A percentile compares a stretch with the other conserved stretches of the same genome.
These are phyloP conservation scores for Umbelopsis isabellina DNA, from an alignment of 192 early-diverging fungal species.

Conservation along the genomic window DNA sequence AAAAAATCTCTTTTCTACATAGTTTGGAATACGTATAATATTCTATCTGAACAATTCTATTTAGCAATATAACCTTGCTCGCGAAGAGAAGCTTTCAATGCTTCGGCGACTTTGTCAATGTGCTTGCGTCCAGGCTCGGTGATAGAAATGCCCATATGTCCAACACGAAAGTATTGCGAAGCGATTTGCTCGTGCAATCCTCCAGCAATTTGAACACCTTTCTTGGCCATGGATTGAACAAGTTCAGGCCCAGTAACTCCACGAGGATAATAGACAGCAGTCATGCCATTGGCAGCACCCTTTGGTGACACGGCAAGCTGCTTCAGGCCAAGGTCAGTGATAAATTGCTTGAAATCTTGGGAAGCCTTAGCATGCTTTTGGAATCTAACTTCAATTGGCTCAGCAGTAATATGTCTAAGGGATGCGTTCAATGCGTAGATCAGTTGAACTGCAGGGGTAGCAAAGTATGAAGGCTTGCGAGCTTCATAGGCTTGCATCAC, in stretches of 20 bases:
- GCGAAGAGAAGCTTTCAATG: conserved; percentile 5
- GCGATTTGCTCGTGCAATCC: conserved; percentile 72
- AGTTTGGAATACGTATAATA: too few species aligned
- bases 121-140: conserved; percentile 48
- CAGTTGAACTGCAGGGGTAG: conserved; percentile 78
- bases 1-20: too few species aligned
- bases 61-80: conserved; percentile 12
- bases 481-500: conserved; percentile 84
- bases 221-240: conserved; percentile 62
- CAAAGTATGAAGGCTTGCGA: conserved; percentile 76
- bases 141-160: conserved; percentile 60
- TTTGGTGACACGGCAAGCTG: conserved; percentile 54
- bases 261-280: conserved; percentile 69
- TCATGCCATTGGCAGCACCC: conserved; percentile 56
- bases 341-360: conserved; percentile 60
- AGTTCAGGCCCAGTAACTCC: conserved; percentile 63
- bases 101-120: conserved; percentile 35
- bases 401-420: conserved; percentile 63
- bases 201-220: conserved; percentile 75
- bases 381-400: conserved; percentile 61
- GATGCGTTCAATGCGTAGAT: conserved; percentile 71
- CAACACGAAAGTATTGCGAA: conserved; percentile 79
- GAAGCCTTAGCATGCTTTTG: conserved; percentile 62
- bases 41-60: background rate
- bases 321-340: conserved; percentile 62